phyloP scores from a whole-genome alignment of 1,139 yeast species.

The Hemisphaericaspora xylofermentans region DNA sequence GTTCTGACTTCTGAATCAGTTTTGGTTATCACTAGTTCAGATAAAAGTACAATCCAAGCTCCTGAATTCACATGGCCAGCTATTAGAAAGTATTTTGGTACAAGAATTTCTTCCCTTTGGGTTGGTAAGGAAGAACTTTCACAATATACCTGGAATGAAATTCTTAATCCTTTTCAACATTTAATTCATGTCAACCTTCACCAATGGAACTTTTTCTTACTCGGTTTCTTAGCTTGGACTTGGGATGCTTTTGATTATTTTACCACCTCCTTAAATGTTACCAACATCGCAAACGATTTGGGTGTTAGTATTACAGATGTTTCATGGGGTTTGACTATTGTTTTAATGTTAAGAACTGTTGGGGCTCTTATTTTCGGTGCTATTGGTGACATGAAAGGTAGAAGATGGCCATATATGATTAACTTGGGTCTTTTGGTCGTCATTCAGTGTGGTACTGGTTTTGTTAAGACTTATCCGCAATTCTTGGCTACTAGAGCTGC shows the following conservation, averaged over 20 bases:
- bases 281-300: constrained; percentile 30
- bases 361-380: constrained; percentile 42
- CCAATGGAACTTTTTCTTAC: constrained; percentile 38
- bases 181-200: constrained; percentile 27
- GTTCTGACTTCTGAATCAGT: constrained; percentile 19
- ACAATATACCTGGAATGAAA: constrained; percentile 27
- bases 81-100: constrained; percentile 25
- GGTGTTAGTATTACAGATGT: constrained; percentile 27
- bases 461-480: constrained; percentile 35
- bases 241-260: constrained; percentile 47
- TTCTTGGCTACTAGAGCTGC: constrained; percentile 42
- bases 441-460: constrained; percentile 43
- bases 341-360: constrained; percentile 44
- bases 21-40: constrained; percentile 32
- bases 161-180: constrained; percentile 36
- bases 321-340: constrained; percentile 47
- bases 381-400: constrained; percentile 37
- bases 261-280: constrained; percentile 35
- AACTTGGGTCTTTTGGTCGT: constrained; percentile 31
- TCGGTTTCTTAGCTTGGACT: constrained; percentile 42
- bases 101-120: constrained; percentile 34
- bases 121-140: constrained; percentile 31
- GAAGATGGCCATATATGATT: constrained; percentile 38
- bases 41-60: constrained; percentile 31
- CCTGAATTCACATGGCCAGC: constrained; percentile 30